Conservation (phyloP, 2,329 filamentous ascomycete genomes). For the Ceratocystis variospora region DNA sequence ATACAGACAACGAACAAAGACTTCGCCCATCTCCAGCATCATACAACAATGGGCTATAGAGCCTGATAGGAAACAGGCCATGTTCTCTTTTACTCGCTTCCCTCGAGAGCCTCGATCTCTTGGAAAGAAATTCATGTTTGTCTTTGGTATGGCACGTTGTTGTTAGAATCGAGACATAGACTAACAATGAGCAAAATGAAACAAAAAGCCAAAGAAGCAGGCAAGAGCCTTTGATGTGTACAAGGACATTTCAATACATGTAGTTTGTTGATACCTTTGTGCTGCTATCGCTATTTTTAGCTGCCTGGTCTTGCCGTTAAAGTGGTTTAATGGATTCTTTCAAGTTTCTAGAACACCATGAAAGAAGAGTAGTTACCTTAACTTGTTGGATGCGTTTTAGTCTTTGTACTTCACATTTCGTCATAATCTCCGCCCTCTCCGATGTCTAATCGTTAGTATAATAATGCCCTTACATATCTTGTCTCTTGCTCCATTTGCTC, state of each 20-base stretch:
- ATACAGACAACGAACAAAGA: not conserved
- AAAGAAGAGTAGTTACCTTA: not conserved
- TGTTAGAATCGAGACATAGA: no score
- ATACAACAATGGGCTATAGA: not conserved
- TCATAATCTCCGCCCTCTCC: not conserved
- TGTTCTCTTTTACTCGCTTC: not conserved
- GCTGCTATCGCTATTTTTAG: not conserved
- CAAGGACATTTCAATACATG: not conserved
- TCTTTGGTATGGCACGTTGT: no score
- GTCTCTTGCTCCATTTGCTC: no score
- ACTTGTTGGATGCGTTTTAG: not conserved
- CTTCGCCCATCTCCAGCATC: not conserved
- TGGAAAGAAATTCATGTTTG: no score
- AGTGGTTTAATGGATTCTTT: not conserved
- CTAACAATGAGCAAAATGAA: no score
- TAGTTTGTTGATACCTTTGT: not conserved
- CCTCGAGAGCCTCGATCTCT: no score
- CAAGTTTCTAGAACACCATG: not conserved
- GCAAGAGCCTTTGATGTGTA: not conserved
- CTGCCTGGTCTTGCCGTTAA: not conserved
- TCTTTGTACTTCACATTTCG: not conserved
- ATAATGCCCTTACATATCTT: no score
- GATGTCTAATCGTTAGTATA: not conserved
- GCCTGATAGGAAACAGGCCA: not conserved
- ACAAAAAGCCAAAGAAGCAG: not conserved